Evolutionary conservation across 257 asterid genomes (phyloP), one percentile per base, ranked within the genome.

Genomic region (Petunia axillaris): DNA sequence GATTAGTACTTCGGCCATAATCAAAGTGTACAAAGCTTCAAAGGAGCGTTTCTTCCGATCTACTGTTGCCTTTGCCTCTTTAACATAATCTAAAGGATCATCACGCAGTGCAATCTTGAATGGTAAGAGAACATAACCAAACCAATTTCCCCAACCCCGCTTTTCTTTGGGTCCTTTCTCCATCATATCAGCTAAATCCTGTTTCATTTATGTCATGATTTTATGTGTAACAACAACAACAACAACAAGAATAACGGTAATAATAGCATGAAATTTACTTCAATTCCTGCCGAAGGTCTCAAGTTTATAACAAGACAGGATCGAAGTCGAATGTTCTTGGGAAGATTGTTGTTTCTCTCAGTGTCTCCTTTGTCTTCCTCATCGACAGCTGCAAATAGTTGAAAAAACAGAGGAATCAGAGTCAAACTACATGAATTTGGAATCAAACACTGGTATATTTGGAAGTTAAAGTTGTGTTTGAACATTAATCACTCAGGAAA

Each of bases 281-380:
- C 88, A 43, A 82, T 73, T 74, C 90, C 88, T 48, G 83, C 79
- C 55, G 84, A 67, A 37, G 87, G 85, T 81, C 90, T 83, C 40
- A 87, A 38, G 83, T 87, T 87, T 7, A 87, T 63, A 8, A 85
- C 78, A n/a, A 87, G 82, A 38, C 80, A 85, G 10, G 90, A 81
- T 37, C 90, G 80, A 4, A 85, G 82, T 57, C 84, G 85, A 63
- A 87, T 81, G 3, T 58, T 73, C 16, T 71, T 81, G 15, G 90
- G 88, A 48, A 87, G 78, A 54, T 81, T 79, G 66, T 85, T 87
- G 4, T 10, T 82, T 77, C 81, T 77, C 48, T 75, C 77, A 6
- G 79, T 81, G 4, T 14, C 77, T 55, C 84, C 85, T 14, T 63
- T 41, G 16, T 80, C 74, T 78, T 84, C 46, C 75, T 80, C 68